Base-by-base conservation (phyloP, 805 yeast genomes). In the Cyberlindnera xishuangbannaensis region DNA sequence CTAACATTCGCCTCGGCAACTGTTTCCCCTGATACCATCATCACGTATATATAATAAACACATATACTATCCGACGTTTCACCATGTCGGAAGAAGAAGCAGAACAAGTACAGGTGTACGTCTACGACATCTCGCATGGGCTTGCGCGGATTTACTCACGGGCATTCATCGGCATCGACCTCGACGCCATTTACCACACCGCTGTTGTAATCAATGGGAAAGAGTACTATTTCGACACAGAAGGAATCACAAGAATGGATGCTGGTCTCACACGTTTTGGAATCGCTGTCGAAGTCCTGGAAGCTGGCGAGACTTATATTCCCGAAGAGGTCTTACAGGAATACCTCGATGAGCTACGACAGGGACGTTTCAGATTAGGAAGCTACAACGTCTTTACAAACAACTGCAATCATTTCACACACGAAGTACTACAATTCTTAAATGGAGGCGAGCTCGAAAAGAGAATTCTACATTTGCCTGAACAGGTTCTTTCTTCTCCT, bases 181-280 rank as follows among this genome's bases (percentile, higher is more conserved):
- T 75, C 7, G 83, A 78, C 18, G 86, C 84, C 11, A 67, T 78
- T 6, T 80, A 78, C 64, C 86, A 78, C 51, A 78, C 84, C 1
- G 65, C 76, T 2, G 70, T 76, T 2, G 76, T 75, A 9, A 63
- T 71, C 14, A 62, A 65, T 43, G 69, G 64, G n/a, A 61, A 59
- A 32, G 86, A 78, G 45, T 64, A 69, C 42, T 78, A 67, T 47
- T 76, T 73, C 33, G 82, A 79, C 37, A 67, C 67, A 25, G 84
- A 83, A 12, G 73, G 80, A 28, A 59, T 64, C 22, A 62, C 59
- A 22, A 43, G 58, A 10, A 41, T 41, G 4, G 36, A 47, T 1
- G 76, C 82, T 0, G 84, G 81, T 1, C 47, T 43, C 16, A 69
- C 83, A 15, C 75, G 76, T 45, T 74, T 76, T 42, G 86, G 86